Evolutionary conservation across 1,139 yeast genomes (phyloP), one percentile per base, ranked within the genome.

Genomic region (Ogataea hybrid): DNA sequence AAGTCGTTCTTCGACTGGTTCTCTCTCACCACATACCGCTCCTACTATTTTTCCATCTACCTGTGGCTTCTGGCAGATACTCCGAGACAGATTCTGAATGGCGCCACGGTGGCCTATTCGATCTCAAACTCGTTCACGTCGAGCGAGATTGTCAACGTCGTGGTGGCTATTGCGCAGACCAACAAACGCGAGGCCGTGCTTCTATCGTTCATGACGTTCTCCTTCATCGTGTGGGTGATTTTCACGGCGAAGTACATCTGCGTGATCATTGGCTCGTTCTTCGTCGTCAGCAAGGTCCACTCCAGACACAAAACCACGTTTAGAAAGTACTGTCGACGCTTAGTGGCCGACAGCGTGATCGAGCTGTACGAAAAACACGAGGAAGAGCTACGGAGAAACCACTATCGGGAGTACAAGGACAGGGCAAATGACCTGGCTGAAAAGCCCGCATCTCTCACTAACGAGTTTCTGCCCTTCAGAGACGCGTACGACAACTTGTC

Each of bases 51-150:
- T 55, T 83, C 86, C 44, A 64, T 86, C 42, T 80, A 81, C 50
- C 74, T 76, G 37, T 86, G 92, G 58, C 59, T 81, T 12, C 67
- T 85, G 34, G 90, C 95, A 1, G 96, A 88, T 54, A 75, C 90
- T 5, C 96, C 96, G n/a, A 75, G 96, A 62, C 96, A 88, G 64
- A 83, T 84, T 3, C 76, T 88, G 52, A 88, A 88, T 59, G 84
- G 89, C 21, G 66, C 85, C 51, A 86, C 96, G 0, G 78, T 78
- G 15, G 63, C 63, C 2, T 62, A 76, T 36, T 57, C 70, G 35
- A 57, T 73, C 17, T 72, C 84, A 5, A 73, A 71, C 32, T 50
- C 56, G 20, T 61, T 61, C 42, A 48, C 64, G 7, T 64, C 71
- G 36, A 48, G 54, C 25, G 54, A 60, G 38, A 75, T 84, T 42